Evolutionary conservation across 805 yeast genomes (phyloP), one percentile per base, ranked within the genome.

Genomic region (Candida yuanshanica): DNA sequence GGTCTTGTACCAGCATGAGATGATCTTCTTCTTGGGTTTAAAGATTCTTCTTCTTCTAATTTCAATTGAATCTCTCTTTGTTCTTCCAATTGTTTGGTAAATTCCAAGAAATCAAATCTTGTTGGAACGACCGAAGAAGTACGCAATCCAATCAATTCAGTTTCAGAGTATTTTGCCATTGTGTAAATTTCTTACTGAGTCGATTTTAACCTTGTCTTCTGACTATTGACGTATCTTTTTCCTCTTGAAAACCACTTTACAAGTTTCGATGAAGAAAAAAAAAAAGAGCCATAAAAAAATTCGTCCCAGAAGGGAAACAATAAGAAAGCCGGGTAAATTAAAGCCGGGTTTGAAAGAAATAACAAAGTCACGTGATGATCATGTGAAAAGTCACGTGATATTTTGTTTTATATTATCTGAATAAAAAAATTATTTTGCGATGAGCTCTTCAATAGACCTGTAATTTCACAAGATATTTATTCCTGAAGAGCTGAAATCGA

Each of bases 91-190:
- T 83, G 69, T 47, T 75, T 70, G 52, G 74, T 73, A 68, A 84
- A 84, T 38, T 79, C 79, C 26, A 68, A 74, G 53, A 82, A 72
- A 50, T 81, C 84, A 33, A 76, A 75, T 29, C 81, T 79, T 45
- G 73, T 76, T 33, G 89, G 80, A 39, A 74, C 68, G 47, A 72
- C 65, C 14, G 81, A 86, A 39, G 68, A 68, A 35, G 74, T 74
- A 53, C 79, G 77, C 56, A 70, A 68, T 42, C 69, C 74, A 32
- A 77, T 62, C 60, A 84, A 74, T 66, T 82, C 80, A 62, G 82
- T 86, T 60, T 79, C 82, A 34, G 88, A 79, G 67, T 83, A 84
- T 62, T 72, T 75, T 44, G 65, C 69, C 74, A 77, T 77, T 54
- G 44, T 38, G 20, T 7, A 14, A 27, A 5, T 24, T 16, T 14